Evolutionary conservation across 495 filamentous ascomycete species (phyloP).

Genomic region (Talaromyces ruber): DNA sequence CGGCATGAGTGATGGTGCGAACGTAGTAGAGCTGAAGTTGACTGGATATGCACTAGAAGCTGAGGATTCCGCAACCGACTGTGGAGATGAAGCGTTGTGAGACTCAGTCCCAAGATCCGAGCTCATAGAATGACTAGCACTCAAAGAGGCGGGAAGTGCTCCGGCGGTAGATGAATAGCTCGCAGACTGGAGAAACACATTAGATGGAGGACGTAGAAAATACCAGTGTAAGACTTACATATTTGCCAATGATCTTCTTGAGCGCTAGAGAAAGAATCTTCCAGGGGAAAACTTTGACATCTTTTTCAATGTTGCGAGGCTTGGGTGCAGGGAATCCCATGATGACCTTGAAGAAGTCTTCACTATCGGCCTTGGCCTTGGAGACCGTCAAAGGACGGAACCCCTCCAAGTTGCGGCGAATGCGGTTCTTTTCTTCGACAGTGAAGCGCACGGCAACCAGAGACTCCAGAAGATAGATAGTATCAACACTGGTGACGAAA

Average conservation of each 20-base stretch:
- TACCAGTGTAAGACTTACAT: constrained; percentile 48
- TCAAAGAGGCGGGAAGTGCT: constrained; percentile 30
- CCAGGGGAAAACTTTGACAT: constrained; percentile 97
- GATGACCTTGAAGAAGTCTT: constrained; percentile 96
- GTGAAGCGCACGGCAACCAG: constrained; percentile 76
- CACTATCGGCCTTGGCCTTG: constrained; percentile 82
- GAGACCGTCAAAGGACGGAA: constrained; percentile 86
- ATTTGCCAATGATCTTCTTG: constrained; percentile 98
- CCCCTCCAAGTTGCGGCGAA: constrained; percentile 87
- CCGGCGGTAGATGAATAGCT: constrained; percentile 44
- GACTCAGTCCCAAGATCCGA: constrained; percentile 35
- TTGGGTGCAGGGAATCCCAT: constrained; percentile 96
- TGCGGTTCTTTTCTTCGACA: constrained; percentile 96
- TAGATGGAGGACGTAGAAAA: background rate
- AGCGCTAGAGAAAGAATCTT: constrained; percentile 70
- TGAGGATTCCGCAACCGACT: constrained; percentile 32
- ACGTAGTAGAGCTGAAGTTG: constrained; percentile 4
- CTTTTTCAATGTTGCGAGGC: constrained; percentile 96
- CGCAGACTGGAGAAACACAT: constrained; percentile 27
- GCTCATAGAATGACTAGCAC: constrained; percentile 27
- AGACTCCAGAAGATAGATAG: constrained; percentile 84
- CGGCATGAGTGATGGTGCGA: constrained; percentile 2
- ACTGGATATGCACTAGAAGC: constrained; percentile 23
- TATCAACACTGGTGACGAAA: constrained; percentile 93
- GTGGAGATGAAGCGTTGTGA: constrained; percentile 32